Conservation (phyloP, 169 alveolate genomes). For the Cytauxzoon felis region DNA sequence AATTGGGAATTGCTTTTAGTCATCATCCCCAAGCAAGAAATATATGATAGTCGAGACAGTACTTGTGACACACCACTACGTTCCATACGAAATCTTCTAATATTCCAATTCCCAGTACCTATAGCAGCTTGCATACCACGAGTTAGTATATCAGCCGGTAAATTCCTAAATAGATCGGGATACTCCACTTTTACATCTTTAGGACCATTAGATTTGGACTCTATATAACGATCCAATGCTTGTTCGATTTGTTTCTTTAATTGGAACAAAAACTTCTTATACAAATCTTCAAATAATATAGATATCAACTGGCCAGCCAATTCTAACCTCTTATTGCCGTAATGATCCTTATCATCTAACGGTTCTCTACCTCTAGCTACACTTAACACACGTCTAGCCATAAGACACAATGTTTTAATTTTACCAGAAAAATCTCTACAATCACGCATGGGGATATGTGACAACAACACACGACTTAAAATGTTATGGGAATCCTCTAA, state of each 20-base stretch:
- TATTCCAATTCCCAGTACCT: slow-evolving; percentile 98
- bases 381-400: slow-evolving; percentile 92
- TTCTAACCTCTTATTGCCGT: slow-evolving; percentile 99
- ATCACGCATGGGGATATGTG: slow-evolving; percentile 89
- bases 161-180: slow-evolving; percentile 85
- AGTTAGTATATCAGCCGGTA: slow-evolving; percentile 91
- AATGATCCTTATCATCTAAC: slow-evolving; percentile 98
- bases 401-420: slow-evolving; percentile 88
- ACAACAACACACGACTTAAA: slow-evolving; percentile 84
- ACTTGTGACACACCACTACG: slow-evolving; percentile 97
- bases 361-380: slow-evolving; percentile 88
- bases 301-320: slow-evolving; percentile 97
- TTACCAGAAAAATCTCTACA: slow-evolving; percentile 85
- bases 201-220: slow-evolving; percentile 62
- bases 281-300: slow-evolving; percentile 91
- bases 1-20: slow-evolving; percentile 85
- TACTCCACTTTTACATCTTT: slow-evolving; percentile 61
- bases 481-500: slow-evolving; percentile 93
- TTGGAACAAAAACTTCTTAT: slow-evolving; percentile 68
- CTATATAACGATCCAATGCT: slow-evolving; percentile 70
- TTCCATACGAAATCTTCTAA: slow-evolving; percentile 97
- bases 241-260: slow-evolving; percentile 85
- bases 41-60: slow-evolving; percentile 93
- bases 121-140: slow-evolving; percentile 94
- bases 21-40: slow-evolving; percentile 88